Percentiles rank a stretch among this genome's conserved stretches.
Conservation (phyloP, 306 rosid species). For the Sicyos baderoa region DNA sequence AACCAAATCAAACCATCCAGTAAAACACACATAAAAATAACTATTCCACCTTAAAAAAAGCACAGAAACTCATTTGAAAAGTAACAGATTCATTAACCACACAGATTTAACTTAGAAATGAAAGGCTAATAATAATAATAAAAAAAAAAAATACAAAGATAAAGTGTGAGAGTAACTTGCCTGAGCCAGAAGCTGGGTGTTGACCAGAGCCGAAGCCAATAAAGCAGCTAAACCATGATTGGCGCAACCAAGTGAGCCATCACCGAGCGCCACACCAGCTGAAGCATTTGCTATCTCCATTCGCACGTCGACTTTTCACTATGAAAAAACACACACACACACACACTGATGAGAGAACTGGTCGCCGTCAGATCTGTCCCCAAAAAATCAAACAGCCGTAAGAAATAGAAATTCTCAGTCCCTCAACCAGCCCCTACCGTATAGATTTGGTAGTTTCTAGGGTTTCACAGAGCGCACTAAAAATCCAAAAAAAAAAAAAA, state of each 20-base stretch:
- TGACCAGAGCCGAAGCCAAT: conserved; percentile 56
- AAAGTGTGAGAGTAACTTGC: conserved; percentile 29
- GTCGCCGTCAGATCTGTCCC: conserved; percentile 37
- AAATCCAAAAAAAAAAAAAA: conserved; percentile 7
- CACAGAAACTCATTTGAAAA: too few species aligned
- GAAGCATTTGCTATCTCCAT: conserved; percentile 52
- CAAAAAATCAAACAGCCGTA: conserved; percentile 26
- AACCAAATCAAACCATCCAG: not conserved
- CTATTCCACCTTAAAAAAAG: not conserved
- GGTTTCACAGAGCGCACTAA: not conserved
- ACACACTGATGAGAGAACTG: conserved; percentile 20
- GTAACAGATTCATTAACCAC: not conserved
- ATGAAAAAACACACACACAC: not conserved
- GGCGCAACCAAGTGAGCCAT: conserved; percentile 43
- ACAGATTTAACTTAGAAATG: not conserved
- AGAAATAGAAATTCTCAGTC: not conserved
- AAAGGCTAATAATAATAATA: not conserved
- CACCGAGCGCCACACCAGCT: conserved; percentile 40
- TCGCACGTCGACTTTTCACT: conserved; percentile 29
- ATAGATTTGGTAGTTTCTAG: conserved; percentile 5
- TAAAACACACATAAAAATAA: not conserved
- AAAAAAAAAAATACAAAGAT: not conserved
- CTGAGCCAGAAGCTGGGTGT: conserved; percentile 43
- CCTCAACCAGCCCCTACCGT: conserved; percentile 1
- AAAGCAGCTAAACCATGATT: conserved; percentile 42